Evolutionary conservation across 2,329 filamentous ascomycete genomes (phyloP).

Genomic region (Fusarium musae): DNA sequence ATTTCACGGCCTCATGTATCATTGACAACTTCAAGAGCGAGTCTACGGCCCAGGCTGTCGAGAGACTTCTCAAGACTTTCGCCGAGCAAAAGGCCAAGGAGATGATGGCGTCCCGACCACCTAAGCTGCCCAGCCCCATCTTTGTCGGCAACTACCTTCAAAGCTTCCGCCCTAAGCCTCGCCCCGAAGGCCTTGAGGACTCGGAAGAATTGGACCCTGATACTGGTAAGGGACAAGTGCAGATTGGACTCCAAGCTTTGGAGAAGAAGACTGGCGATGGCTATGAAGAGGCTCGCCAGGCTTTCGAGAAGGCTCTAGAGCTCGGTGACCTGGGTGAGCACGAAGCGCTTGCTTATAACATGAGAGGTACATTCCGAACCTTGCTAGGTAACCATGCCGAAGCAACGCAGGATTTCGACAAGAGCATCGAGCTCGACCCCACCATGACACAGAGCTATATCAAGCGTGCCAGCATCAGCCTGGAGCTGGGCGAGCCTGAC

Average conservation of each 20-base stretch:
- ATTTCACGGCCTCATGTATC: constrained; percentile 99
- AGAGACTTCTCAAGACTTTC: constrained; percentile 94
- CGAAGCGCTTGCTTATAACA: constrained; percentile 94
- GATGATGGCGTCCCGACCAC: constrained; percentile 85
- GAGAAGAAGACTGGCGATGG: constrained; percentile 88
- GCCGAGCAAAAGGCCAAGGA: constrained; percentile 93
- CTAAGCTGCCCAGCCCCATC: constrained; percentile 92
- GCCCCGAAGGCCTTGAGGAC: constrained; percentile 85
- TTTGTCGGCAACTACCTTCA: constrained; percentile 99
- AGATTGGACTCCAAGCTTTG: constrained; percentile 83
- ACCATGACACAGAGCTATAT: constrained; percentile 95
- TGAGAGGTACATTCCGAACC: constrained; percentile 95
- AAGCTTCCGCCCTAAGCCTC: constrained; percentile 88
- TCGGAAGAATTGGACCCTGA: constrained; percentile 79
- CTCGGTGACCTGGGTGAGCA: constrained; percentile 81
- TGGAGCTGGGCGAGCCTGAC: constrained; percentile 91
- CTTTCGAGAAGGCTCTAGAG: constrained; percentile 90
- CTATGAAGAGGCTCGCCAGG: constrained; percentile 86
- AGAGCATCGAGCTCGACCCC: constrained; percentile 91
- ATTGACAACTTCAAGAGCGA: constrained; percentile 98
- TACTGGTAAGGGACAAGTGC: constrained; percentile 85
- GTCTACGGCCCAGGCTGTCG: constrained; percentile 86
- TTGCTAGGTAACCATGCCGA: constrained; percentile 87
- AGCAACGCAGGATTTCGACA: constrained; percentile 87
- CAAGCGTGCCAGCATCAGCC: constrained; percentile 97